Evolutionary conservation across 2,329 filamentous ascomycete genomes (phyloP).

Genomic region (Cercospora berteroae): DNA sequence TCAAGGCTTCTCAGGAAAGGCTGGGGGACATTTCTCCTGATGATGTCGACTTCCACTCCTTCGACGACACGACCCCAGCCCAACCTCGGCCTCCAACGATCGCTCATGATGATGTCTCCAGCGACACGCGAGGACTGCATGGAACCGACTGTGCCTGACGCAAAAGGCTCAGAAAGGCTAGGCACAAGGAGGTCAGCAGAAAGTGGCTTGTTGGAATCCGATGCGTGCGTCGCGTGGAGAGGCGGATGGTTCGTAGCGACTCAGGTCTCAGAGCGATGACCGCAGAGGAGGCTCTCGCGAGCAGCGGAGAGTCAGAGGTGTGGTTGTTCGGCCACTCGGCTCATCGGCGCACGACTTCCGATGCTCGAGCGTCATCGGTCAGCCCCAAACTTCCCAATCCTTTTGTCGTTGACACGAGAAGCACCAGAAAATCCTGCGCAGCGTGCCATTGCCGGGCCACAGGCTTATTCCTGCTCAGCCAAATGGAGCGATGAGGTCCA

Average conservation of each 20-base stretch:
- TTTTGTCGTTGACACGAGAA: background rate
- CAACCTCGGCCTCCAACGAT: background rate
- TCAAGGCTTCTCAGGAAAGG: background rate
- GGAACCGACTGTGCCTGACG: background rate
- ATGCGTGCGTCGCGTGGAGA: constrained; percentile 1
- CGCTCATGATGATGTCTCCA: background rate
- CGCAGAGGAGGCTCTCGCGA: background rate
- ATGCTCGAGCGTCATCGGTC: constrained; percentile 3
- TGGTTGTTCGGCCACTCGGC: constrained; percentile 5
- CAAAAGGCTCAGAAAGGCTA: background rate
- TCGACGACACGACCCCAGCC: background rate
- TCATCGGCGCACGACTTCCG: background rate
- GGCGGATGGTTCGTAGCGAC: constrained; percentile 4
- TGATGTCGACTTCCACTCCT: background rate
- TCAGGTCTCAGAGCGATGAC: constrained; percentile 4
- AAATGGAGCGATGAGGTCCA: constrained; percentile 30
- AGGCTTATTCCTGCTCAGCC: background rate
- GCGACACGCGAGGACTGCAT: background rate
- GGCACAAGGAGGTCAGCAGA: background rate
- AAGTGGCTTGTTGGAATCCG: background rate
- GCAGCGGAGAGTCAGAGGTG: constrained; percentile 1
- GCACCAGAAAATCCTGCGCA: background rate
- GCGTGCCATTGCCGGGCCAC: constrained; percentile 7
- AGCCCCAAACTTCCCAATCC: constrained; percentile 2
- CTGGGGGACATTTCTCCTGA: background rate